Evolutionary conservation across 1,284 basidiomycete genomes (phyloP).

Genomic region (Lentinula novae-zelandiae): DNA sequence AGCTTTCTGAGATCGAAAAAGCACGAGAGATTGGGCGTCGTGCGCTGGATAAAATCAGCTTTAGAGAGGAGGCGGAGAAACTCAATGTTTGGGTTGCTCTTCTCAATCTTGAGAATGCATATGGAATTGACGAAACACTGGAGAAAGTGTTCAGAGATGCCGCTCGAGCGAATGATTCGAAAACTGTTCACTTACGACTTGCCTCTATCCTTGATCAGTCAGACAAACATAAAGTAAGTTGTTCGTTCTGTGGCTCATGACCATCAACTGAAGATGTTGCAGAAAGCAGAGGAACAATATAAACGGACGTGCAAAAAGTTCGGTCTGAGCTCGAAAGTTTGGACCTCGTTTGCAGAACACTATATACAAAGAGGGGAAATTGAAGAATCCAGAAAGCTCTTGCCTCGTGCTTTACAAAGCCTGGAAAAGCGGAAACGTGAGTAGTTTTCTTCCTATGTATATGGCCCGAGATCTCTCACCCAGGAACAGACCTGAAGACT

Average conservation of each 20-base stretch:
- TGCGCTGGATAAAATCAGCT: slow-evolving; percentile 87
- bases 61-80: slow-evolving; percentile 95
- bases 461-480: not conserved
- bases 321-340: slow-evolving; percentile 85
- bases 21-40: slow-evolving; percentile 85
- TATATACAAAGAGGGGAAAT: slow-evolving; percentile 69
- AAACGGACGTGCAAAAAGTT: slow-evolving; percentile 91
- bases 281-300: slow-evolving; percentile 88
- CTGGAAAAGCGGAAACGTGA: slow-evolving; percentile 93
- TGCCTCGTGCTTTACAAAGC: slow-evolving; percentile 89
- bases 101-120: slow-evolving; percentile 93
- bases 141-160: slow-evolving; percentile 90
- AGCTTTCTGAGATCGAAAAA: slow-evolving; percentile 93
- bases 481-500: slow-evolving; percentile 81
- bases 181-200: slow-evolving; percentile 84
- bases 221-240: slow-evolving; percentile 72
- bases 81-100: slow-evolving; percentile 98
- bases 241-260: not conserved
- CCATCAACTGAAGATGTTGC: not conserved
- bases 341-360: slow-evolving; percentile 86
- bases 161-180: slow-evolving; percentile 86
- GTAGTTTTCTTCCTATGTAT: slow-evolving; percentile 25
- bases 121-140: slow-evolving; percentile 81
- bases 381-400: slow-evolving; percentile 81
- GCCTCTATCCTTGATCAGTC: slow-evolving; percentile 84